Base-by-base conservation (phyloP, 2,329 filamentous ascomycete genomes). In the Hypoxylon sp. region DNA sequence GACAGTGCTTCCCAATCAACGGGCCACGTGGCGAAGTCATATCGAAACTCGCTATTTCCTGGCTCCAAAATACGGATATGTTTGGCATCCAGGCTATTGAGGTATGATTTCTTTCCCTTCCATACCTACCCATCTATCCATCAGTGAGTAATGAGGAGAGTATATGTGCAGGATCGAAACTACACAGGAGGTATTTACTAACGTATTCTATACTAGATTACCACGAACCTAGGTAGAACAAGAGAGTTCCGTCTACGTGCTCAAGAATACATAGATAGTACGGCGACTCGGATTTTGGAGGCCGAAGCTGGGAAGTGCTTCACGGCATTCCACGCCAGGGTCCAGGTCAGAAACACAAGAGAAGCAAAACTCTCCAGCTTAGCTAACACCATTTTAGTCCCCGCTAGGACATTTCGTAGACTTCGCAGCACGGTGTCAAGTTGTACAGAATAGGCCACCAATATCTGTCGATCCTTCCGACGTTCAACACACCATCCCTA, bases 21-120 rank as follows among this genome's bases (percentile, higher is more conserved):
- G 57, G 59, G 7, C 49, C 47, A 9, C 31, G 32, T 6, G 61
- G 61, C 2, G 59, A 63, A 36, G 9, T 53, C 7, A 52, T 63
- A 19, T 44, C 47, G 4, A 34, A 51, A 26, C 17, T 59, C 5
- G 25, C 11, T 4, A 31, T 42, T 21, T 46, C 40, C 5, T 53
- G 53, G 26, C 43, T 15, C 5, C 31, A 13, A 12, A 15, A 36
- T 3, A 7, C 20, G 25, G 47, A 57, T 30, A 46, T 40, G 7
- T n/a, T n/a, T n/a, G n/a, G n/a, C n/a, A 47, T 63, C 12, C 40
- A 57, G n/a, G 32, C 13, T 9, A 47, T 63, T 21, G 43, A 30
- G 17, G 51, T 60, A 53, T 16, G 53, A 15, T 15, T 23, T 12
- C 32, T 31, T 15, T 13, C n/a, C 25, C 6, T 27, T n/a, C 7